Evolutionary conservation across 2,329 filamentous ascomycete species (phyloP), one percentile per base, ranked within the genome.

Genomic region (Aspergillus tamarii): DNA sequence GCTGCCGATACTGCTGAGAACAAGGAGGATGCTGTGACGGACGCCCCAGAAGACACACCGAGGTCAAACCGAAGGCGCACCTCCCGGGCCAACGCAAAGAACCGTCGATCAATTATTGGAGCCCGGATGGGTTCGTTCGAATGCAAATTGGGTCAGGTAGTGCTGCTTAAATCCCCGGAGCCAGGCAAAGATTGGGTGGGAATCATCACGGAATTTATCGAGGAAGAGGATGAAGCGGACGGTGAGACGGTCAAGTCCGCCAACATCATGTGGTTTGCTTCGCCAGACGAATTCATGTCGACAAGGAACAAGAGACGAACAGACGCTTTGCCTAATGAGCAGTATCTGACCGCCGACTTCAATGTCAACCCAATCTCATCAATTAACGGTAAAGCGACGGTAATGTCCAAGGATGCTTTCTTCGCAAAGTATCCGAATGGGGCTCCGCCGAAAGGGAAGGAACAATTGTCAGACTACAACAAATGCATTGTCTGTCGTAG

Each of bases 241-340:
- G 73, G 69, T 21, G 70, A 73, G 52, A 52, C 73, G 32, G 59
- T 79, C 67, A 97, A 93, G 83, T 88, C 89, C 30, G 94, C 91
- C 61, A 91, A 90, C 66, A 95, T 99, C 74, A 90, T 97, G 85
- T 99, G 95, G 95, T 97, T 99, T 75, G 80, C 79, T 26, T 93
- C 92, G 0, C 93, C 92, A 0, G 91, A 96, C 72, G 91, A 91
- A 72, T 94, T 98, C 79, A 92, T 97, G 65, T 87, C 90, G 32
- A 95, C 92, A 71, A 91, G 89, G 74, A 86, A 88, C 63, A 94
- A 92, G 80, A 96, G 95, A 80, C 85, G 93, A 72, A 85, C 83
- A 14, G 95, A 99, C 78, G 92, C 88, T 64, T 77, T 96, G 59
- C 87, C 87, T 84, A 96, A 97, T 73, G 95, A 99, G 78, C 84